phyloP scores from a whole-genome alignment of 805 yeast species.

The Teunomyces tritomae region DNA sequence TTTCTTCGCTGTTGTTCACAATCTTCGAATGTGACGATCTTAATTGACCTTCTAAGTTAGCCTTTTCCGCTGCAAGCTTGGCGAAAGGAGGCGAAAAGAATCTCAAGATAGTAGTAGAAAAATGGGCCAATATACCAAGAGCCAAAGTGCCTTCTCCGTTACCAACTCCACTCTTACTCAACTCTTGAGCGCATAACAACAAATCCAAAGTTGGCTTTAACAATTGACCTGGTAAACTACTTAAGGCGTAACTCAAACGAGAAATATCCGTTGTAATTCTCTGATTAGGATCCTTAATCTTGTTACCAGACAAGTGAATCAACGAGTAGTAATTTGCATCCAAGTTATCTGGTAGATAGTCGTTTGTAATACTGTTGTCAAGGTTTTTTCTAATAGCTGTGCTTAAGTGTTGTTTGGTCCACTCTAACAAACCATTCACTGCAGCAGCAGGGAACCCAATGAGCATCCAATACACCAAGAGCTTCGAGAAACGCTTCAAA shows the following conservation, averaged over 20 bases:
- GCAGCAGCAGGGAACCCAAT: conserved; percentile 85
- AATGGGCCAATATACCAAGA: conserved; percentile 75
- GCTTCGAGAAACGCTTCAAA: conserved; percentile 59
- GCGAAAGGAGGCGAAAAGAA: conserved; percentile 90
- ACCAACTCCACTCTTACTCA: conserved; percentile 62
- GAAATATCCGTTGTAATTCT: conserved; percentile 78
- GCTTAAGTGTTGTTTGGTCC: conserved; percentile 57
- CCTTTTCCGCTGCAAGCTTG: conserved; percentile 68
- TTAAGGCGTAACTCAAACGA: conserved; percentile 66
- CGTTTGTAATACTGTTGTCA: conserved; percentile 60
- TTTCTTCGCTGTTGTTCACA: conserved; percentile 77
- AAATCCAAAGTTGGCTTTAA: conserved; percentile 82
- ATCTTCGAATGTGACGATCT: conserved; percentile 80
- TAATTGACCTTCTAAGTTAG: conserved; percentile 80
- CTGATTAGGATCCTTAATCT: conserved; percentile 75
- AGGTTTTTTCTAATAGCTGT: conserved; percentile 60
- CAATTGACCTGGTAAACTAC: conserved; percentile 77
- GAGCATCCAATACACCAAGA: conserved; percentile 73
- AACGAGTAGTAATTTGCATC: conserved; percentile 74
- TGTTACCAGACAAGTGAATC: conserved; percentile 52
- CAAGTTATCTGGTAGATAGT: conserved; percentile 67
- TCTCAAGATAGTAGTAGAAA: conserved; percentile 70
- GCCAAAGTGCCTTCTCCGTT: conserved; percentile 77
- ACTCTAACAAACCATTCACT: conserved; percentile 67
- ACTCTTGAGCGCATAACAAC: conserved; percentile 73